Evolutionary conservation across 257 asterid species (phyloP).

Genomic region (Pogostemon cablin): DNA sequence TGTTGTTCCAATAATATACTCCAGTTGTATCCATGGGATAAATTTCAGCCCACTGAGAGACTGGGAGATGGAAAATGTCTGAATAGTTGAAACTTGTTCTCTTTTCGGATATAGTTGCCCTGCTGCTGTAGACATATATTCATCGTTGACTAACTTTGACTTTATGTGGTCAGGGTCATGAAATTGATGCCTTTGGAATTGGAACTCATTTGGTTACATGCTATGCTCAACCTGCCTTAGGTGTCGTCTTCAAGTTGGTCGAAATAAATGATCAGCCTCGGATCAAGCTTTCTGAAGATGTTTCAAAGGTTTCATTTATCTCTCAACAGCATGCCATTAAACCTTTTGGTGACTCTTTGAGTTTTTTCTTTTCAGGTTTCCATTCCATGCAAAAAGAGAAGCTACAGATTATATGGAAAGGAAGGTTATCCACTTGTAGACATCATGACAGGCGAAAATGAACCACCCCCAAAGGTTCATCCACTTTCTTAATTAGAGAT

Average conservation of each 20-base stretch:
- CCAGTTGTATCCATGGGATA: background rate
- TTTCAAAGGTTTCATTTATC: conserved; percentile 71
- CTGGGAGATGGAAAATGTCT: conserved; percentile 11
- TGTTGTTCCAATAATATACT: background rate
- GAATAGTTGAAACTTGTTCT: background rate
- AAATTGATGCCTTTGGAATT: conserved; percentile 90
- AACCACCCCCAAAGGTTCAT: conserved; percentile 84
- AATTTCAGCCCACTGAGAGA: background rate
- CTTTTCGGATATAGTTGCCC: conserved; percentile 15
- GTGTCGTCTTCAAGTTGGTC: conserved; percentile 93
- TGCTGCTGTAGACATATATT: conserved; percentile 19
- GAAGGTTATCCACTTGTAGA: conserved; percentile 96
- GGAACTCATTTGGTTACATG: conserved; percentile 99
- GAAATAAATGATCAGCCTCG: conserved; percentile 97
- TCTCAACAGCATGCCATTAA: conserved; percentile 20
- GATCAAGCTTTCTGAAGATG: conserved; percentile 96
- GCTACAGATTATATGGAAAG: conserved; percentile 89
- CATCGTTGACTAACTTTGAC: conserved; percentile 25
- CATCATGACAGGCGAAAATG: conserved; percentile 89
- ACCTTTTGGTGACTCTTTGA: conserved; percentile 25
- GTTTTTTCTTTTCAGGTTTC: conserved; percentile 66
- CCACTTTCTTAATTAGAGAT: conserved; percentile 16
- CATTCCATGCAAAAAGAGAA: conserved; percentile 93
- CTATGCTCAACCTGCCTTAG: conserved; percentile 97
- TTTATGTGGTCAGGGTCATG: conserved; percentile 76